phyloP scores from a whole-genome alignment of 257 asterid species.

The Verbena officinalis region DNA sequence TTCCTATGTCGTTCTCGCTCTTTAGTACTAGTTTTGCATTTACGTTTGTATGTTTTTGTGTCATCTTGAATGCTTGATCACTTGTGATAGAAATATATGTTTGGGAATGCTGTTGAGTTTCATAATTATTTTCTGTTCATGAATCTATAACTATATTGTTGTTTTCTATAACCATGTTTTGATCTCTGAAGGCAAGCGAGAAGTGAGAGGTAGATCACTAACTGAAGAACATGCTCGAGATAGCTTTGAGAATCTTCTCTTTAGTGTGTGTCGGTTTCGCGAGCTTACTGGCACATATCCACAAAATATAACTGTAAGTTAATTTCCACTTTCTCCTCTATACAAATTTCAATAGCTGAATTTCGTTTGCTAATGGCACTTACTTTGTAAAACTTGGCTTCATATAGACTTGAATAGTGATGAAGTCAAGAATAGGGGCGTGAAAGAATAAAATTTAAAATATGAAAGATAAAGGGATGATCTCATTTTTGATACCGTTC shows the following conservation, averaged over 20 bases:
- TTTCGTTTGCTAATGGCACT: constrained; percentile 12
- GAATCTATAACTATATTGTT: constrained; percentile 1
- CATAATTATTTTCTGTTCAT: constrained; percentile 3
- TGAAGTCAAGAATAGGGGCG: too few relatives aligned
- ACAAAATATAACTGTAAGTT: constrained; percentile 80
- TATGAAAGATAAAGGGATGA: too few relatives aligned
- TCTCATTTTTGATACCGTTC: too few relatives aligned
- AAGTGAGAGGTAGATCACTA: constrained; percentile 76
- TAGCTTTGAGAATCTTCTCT: constrained; percentile 89
- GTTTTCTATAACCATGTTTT: background rate
- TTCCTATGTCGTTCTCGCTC: background rate
- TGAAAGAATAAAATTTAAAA: too few relatives aligned
- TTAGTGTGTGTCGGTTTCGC: constrained; percentile 88
- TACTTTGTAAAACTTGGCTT: background rate
- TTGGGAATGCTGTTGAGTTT: background rate
- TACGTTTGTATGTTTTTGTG: background rate
- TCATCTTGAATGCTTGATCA: background rate
- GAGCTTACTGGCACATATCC: constrained; percentile 96
- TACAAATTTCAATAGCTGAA: constrained; percentile 5
- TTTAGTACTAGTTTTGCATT: background rate
- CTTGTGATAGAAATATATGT: background rate
- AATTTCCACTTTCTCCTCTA: background rate
- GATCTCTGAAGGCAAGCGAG: constrained; percentile 57
- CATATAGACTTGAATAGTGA: background rate
- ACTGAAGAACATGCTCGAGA: constrained; percentile 91